phyloP scores from a whole-genome alignment of 2,329 filamentous ascomycete species.

The Nemania diffusa region DNA sequence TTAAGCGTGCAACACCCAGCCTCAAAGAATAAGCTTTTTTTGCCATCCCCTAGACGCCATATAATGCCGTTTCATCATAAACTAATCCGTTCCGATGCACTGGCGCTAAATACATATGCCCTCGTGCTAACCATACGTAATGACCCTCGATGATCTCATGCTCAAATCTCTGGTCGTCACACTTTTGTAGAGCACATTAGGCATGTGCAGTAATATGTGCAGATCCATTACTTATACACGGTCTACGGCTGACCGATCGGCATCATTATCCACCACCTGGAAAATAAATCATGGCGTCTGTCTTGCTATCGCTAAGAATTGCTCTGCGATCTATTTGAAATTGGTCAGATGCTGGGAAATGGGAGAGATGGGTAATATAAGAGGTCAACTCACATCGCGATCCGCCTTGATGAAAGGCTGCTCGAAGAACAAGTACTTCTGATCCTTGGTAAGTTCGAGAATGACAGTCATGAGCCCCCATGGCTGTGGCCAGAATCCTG shows the following conservation, averaged over 20 bases:
- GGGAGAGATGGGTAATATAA: background rate
- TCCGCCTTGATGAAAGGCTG: constrained; percentile 90
- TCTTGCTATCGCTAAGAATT: constrained; percentile 45
- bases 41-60: constrained; percentile 36
- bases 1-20: constrained; percentile 11
- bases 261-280: background rate
- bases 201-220: constrained; percentile 16
- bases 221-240: constrained; percentile 2
- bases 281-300: constrained; percentile 37
- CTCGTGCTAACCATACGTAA: constrained; percentile 2
- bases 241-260: background rate
- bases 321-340: constrained; percentile 44
- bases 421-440: constrained; percentile 90
- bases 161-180: constrained; percentile 13
- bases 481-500: constrained; percentile 91
- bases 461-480: constrained; percentile 94
- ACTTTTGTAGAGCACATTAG: constrained; percentile 17
- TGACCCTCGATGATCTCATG: constrained; percentile 11
- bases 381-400: constrained; percentile 73
- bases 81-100: constrained; percentile 23
- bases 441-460: constrained; percentile 90
- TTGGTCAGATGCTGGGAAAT: constrained; percentile 24
- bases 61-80: constrained; percentile 37
- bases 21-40: constrained; percentile 30
- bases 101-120: constrained; percentile 27